Evolutionary conservation across 2,329 filamentous ascomycete genomes (phyloP).

Genomic region (Colletotrichum zoysiae): DNA sequence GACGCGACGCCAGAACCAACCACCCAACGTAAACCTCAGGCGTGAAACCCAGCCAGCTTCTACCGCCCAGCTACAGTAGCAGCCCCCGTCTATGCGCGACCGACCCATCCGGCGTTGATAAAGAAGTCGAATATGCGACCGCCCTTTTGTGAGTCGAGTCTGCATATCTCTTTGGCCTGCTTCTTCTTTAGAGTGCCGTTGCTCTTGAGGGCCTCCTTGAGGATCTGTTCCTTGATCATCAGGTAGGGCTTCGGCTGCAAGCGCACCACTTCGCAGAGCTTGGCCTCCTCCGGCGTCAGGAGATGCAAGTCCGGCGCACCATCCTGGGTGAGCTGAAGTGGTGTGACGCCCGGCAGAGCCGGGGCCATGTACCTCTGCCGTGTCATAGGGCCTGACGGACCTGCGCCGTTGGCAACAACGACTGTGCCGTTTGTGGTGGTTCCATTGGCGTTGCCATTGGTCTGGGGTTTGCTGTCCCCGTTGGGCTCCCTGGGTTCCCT

Average conservation of each 20-base stretch:
- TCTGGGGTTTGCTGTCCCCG: slow-evolving; percentile 65
- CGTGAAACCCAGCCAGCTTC: background rate
- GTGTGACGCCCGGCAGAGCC: slow-evolving; percentile 71
- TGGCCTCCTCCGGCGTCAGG: slow-evolving; percentile 84
- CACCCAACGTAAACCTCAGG: background rate
- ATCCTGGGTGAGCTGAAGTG: slow-evolving; percentile 79
- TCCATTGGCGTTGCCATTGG: slow-evolving; percentile 67
- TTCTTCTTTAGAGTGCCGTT: slow-evolving; percentile 95
- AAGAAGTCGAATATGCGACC: slow-evolving; percentile 94
- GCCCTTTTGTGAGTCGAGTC: slow-evolving; percentile 87
- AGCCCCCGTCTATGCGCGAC: slow-evolving; percentile 71
- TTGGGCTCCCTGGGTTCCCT: slow-evolving; percentile 57
- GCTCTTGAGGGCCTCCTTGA: slow-evolving; percentile 90
- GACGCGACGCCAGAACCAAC: background rate
- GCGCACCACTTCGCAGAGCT: slow-evolving; percentile 86
- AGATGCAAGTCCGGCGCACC: slow-evolving; percentile 87
- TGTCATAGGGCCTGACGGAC: slow-evolving; percentile 48
- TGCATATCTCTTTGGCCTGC: slow-evolving; percentile 86
- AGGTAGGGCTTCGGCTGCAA: slow-evolving; percentile 95
- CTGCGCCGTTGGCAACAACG: slow-evolving; percentile 53
- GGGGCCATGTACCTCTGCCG: slow-evolving; percentile 67
- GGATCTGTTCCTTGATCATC: slow-evolving; percentile 92
- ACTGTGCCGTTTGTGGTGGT: slow-evolving; percentile 56
- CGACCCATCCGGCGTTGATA: slow-evolving; percentile 91
- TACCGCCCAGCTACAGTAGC: background rate